Evolutionary conservation across 2,329 filamentous ascomycete genomes (phyloP).

Genomic region (Fusarium continuum): DNA sequence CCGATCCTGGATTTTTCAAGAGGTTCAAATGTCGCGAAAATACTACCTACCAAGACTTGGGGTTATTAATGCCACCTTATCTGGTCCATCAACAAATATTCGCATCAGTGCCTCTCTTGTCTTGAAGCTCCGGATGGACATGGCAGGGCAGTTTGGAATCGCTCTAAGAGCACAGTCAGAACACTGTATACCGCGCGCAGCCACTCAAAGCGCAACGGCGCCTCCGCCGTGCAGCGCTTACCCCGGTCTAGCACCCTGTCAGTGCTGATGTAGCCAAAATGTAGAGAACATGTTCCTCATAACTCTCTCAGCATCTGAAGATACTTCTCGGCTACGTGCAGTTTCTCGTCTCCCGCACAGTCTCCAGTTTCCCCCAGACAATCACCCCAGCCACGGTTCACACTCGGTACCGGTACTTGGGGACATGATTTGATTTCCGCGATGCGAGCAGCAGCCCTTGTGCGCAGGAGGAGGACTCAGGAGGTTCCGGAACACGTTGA

Average conservation of each 20-base stretch:
- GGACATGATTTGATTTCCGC: conserved; percentile 4
- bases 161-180: conserved; percentile 20
- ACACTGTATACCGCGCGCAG: conserved; percentile 27
- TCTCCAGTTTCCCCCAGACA: conserved; percentile 34
- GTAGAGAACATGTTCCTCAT: not conserved
- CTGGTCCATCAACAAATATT: no score
- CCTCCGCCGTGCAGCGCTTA: conserved; percentile 39
- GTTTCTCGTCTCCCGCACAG: conserved; percentile 7
- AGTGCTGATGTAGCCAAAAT: conserved; percentile 8
- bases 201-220: conserved; percentile 23
- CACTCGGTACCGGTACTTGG: conserved; percentile 27
- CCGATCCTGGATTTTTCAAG: not conserved
- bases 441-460: not conserved
- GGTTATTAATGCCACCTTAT: not conserved
- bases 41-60: no score
- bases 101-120: no score
- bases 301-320: not conserved
- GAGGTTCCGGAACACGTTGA: not conserved
- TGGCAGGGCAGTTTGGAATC: not conserved
- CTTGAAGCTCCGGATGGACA: conserved; percentile 1
- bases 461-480: not conserved
- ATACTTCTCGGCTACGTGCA: conserved; percentile 15
- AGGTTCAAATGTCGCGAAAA: not conserved
- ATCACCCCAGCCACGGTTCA: conserved; percentile 16
- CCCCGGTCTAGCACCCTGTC: conserved; percentile 27